Percentiles rank a stretch among this genome's conserved stretches.
These are phyloP conservation scores for Sordaria brevicollis DNA, from an alignment of 495 filamentous ascomycete genomes.

Conservation along the genomic window DNA sequence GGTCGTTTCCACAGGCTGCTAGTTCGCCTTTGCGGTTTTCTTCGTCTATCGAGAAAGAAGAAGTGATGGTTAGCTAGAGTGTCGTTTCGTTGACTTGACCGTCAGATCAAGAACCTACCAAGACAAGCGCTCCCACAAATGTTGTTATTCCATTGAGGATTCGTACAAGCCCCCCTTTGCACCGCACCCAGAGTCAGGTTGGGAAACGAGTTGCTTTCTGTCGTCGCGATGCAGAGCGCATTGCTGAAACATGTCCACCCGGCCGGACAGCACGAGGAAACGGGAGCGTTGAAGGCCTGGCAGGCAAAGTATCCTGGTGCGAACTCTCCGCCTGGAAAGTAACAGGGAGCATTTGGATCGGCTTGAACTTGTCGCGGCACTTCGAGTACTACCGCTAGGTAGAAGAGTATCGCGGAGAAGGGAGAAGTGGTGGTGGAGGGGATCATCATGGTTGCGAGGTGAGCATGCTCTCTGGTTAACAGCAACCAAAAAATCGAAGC, in stretches of 20 bases:
- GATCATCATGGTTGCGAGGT: neutral
- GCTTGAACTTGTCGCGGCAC: neutral
- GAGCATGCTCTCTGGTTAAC: neutral
- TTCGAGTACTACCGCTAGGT: neutral
- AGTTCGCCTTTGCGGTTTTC: conserved; percentile 12
- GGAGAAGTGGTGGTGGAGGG: neutral
- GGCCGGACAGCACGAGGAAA: conserved; percentile 17
- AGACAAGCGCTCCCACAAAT: conserved; percentile 24
- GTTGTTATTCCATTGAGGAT: conserved; percentile 19
- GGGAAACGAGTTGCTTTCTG: conserved; percentile 7
- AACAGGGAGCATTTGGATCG: conserved; percentile 17
- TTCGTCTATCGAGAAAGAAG: conserved; percentile 1
- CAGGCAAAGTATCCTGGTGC: conserved; percentile 19
- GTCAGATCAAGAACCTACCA: conserved; percentile 7
- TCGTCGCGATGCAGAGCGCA: conserved; percentile 24
- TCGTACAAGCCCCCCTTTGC: conserved; percentile 18
- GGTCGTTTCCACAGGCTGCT: conserved; percentile 16
- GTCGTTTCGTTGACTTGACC: neutral
- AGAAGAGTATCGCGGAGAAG: neutral
- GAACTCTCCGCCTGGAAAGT: conserved; percentile 15
- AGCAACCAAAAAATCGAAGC: neutral
- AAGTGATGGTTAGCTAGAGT: neutral
- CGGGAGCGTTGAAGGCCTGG: conserved; percentile 7
- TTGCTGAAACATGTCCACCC: conserved; percentile 29
- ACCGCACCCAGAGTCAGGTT: conserved; percentile 15